Conservation (phyloP, 2,329 filamentous ascomycete genomes). For the Epichloe amarillans region DNA sequence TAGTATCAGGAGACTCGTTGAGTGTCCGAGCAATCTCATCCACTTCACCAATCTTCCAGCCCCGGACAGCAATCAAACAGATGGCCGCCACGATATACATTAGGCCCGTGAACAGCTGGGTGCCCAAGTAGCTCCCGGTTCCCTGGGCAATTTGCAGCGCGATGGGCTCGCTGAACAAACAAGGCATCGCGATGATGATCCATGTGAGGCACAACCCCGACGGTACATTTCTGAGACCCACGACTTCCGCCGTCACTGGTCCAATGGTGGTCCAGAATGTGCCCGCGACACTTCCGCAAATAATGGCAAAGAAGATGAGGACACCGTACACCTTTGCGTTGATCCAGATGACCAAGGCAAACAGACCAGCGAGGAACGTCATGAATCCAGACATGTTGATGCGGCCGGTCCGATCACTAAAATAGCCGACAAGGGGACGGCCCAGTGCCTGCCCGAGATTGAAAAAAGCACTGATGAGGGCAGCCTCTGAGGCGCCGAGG, state of each 20-base stretch:
- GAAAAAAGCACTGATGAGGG: constrained; percentile 54
- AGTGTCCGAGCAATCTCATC: constrained; percentile 18
- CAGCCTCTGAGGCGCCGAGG: constrained; percentile 51
- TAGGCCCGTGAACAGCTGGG: constrained; percentile 45
- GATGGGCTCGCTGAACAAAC: constrained; percentile 55
- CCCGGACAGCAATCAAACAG: constrained; percentile 20
- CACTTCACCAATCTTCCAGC: constrained; percentile 26
- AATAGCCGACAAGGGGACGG: constrained; percentile 58
- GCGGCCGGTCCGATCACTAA: constrained; percentile 55
- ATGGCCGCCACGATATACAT: constrained; percentile 41
- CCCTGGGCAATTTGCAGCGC: constrained; percentile 38
- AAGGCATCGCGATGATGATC: constrained; percentile 57
- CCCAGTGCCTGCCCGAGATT: constrained; percentile 57
- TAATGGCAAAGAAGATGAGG: constrained; percentile 55
- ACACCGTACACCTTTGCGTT: constrained; percentile 51
- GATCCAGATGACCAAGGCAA: constrained; percentile 60
- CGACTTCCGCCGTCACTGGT: constrained; percentile 60
- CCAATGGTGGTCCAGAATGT: constrained; percentile 58
- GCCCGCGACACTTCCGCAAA: constrained; percentile 59
- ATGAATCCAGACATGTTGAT: constrained; percentile 58
- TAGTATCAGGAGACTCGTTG: constrained; percentile 16
- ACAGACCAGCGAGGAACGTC: constrained; percentile 50
- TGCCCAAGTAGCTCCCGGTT: constrained; percentile 34
- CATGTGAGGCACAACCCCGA: constrained; percentile 57
- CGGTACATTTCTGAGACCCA: constrained; percentile 56